Percentiles rank a stretch among this genome's conserved stretches.
These are phyloP conservation scores for Aspergillus ochraceus DNA, from an alignment of 2,329 filamentous ascomycete species.

Conservation along the genomic window DNA sequence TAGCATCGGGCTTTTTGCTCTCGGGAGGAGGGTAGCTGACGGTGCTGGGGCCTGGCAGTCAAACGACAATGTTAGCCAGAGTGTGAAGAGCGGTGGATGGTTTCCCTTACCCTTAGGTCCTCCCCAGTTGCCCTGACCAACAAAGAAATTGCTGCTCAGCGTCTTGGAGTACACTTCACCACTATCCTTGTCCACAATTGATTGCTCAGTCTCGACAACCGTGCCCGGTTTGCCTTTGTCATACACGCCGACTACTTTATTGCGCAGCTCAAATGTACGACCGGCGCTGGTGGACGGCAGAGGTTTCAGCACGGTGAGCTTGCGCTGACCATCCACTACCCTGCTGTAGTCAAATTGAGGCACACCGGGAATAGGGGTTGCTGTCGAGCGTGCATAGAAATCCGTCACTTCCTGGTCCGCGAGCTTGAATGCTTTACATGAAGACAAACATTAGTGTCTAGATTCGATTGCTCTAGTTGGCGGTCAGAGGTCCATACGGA, in stretches of 20 bases:
- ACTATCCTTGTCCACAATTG: constrained; percentile 68
- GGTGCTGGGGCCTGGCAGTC: constrained; percentile 59
- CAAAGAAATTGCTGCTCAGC: constrained; percentile 72
- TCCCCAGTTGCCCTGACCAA: constrained; percentile 80
- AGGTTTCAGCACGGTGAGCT: constrained; percentile 73
- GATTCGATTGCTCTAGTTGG: not conserved
- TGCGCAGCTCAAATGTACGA: constrained; percentile 71
- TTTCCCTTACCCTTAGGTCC: constrained; percentile 72
- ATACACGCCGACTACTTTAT: constrained; percentile 79
- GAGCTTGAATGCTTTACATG: constrained; percentile 69
- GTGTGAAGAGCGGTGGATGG: not conserved
- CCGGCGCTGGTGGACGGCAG: constrained; percentile 72
- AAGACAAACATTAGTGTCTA: constrained; percentile 38
- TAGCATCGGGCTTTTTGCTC: constrained; percentile 68
- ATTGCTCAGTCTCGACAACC: constrained; percentile 76
- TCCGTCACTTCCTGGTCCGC: constrained; percentile 74
- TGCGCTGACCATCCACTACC: constrained; percentile 81
- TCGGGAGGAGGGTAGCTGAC: constrained; percentile 76
- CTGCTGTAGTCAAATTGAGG: constrained; percentile 73
- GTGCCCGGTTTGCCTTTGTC: constrained; percentile 85
- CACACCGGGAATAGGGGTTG: constrained; percentile 69
- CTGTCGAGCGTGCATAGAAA: constrained; percentile 73
- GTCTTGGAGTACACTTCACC: constrained; percentile 72
- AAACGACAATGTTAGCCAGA: constrained; percentile 5
- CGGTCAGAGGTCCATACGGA: constrained; percentile 55